Percentiles rank a stretch among this genome's conserved stretches.
phyloP scores from a whole-genome alignment of 495 filamentous ascomycete species.

The Coniosporium apollinis region DNA sequence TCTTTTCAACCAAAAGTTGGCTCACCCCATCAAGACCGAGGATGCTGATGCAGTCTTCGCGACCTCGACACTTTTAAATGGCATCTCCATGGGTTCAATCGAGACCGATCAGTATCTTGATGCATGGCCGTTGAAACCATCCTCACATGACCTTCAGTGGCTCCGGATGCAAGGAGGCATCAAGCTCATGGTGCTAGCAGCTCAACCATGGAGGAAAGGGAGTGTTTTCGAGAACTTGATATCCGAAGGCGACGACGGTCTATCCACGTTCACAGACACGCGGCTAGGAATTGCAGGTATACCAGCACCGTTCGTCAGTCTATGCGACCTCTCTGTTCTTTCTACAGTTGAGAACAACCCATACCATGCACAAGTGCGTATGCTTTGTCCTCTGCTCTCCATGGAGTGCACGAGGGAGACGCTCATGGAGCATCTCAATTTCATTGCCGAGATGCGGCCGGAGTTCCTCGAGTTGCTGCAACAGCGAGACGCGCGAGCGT shows the following conservation, averaged over 20 bases:
- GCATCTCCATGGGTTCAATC: conserved; percentile 19
- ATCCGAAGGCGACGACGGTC: too few relatives aligned
- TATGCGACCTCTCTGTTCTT: conserved; percentile 1
- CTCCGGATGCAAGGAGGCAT: conserved; percentile 24
- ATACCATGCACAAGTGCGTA: conserved; percentile 13
- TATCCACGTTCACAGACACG: too few relatives aligned
- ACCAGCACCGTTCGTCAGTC: too few relatives aligned
- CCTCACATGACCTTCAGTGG: conserved; percentile 22
- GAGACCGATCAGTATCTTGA: conserved; percentile 17
- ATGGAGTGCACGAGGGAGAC: conserved; percentile 16
- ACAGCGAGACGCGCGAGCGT: conserved; percentile 23
- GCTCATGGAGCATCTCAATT: conserved; percentile 20
- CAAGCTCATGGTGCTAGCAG: too few relatives aligned
- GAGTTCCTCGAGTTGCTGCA: conserved; percentile 20
- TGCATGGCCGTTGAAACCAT: conserved; percentile 25
- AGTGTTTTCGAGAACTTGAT: too few relatives aligned
- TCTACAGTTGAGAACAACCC: conserved; percentile 9
- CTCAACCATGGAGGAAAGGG: too few relatives aligned
- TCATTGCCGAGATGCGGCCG: conserved; percentile 19
- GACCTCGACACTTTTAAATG: conserved; percentile 21
- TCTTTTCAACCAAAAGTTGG: conserved; percentile 24
- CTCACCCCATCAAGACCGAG: conserved; percentile 9
- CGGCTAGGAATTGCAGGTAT: too few relatives aligned
- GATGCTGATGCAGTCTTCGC: conserved; percentile 26
- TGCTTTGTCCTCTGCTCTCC: conserved; percentile 15